Conservation (phyloP, 2,329 filamentous ascomycete genomes). For the Paramyrothecium roridum region DNA sequence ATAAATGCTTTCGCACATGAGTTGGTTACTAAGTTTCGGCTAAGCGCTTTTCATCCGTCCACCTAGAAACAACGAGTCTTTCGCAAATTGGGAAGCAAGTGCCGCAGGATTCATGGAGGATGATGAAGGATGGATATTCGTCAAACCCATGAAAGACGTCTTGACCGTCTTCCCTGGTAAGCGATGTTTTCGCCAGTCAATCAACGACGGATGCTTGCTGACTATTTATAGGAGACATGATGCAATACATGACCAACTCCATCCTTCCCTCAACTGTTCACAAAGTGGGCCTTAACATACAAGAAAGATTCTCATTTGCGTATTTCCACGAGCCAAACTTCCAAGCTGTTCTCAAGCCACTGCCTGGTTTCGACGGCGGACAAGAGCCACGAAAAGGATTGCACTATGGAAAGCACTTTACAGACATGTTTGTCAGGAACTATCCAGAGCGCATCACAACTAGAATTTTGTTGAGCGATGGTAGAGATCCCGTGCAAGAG, state of each 20-base stretch:
- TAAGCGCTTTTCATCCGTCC: constrained; percentile 42
- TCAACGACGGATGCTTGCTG: not conserved
- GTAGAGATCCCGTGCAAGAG: too few species aligned
- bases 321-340: constrained; percentile 52
- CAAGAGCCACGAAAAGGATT: constrained; percentile 32
- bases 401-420: constrained; percentile 50
- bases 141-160: constrained; percentile 38
- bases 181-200: not conserved
- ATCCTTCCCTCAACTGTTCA: constrained; percentile 44
- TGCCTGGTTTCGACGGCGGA: constrained; percentile 32
- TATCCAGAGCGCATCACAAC: constrained; percentile 45
- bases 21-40: not conserved
- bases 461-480: constrained; percentile 11
- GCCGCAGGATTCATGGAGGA: constrained; percentile 41
- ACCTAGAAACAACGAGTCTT: constrained; percentile 33
- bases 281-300: constrained; percentile 47
- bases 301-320: constrained; percentile 44
- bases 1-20: too few species aligned
- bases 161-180: constrained; percentile 48
- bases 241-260: constrained; percentile 46
- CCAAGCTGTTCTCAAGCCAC: constrained; percentile 37
- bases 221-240: constrained; percentile 39
- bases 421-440: constrained; percentile 47
- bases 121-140: constrained; percentile 43
- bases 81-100: constrained; percentile 43